Evolutionary conservation across 2,329 filamentous ascomycete species (phyloP).

Genomic region (Sarocladium brachiariae): DNA sequence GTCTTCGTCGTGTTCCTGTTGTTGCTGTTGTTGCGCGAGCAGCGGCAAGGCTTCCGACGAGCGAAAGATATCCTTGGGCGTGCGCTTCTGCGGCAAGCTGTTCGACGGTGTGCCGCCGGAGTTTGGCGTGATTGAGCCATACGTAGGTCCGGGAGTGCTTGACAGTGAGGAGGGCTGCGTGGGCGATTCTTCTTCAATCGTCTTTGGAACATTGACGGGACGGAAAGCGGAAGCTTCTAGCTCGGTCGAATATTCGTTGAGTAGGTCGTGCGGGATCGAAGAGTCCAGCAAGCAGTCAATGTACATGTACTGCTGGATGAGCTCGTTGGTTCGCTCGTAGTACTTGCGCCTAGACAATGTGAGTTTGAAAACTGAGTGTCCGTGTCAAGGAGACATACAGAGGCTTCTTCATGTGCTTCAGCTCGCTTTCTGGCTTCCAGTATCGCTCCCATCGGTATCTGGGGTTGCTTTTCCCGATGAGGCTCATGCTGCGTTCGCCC

Average conservation of each 20-base stretch:
- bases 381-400: slow-evolving; percentile 38
- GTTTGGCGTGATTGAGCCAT: slow-evolving; percentile 3
- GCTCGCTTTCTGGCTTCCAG: slow-evolving; percentile 72
- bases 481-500: slow-evolving; percentile 71
- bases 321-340: slow-evolving; percentile 81
- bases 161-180: slow-evolving; percentile 22
- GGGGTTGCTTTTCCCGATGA: slow-evolving; percentile 85
- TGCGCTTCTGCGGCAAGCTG: slow-evolving; percentile 60
- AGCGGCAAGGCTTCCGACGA: slow-evolving; percentile 63
- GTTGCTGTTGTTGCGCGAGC: slow-evolving; percentile 38
- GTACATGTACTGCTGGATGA: slow-evolving; percentile 88
- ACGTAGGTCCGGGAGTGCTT: slow-evolving; percentile 21
- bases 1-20: slow-evolving; percentile 39
- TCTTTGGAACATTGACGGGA: slow-evolving; percentile 57
- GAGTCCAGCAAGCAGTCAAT: slow-evolving; percentile 89
- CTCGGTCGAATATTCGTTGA: slow-evolving; percentile 75
- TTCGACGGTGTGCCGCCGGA: slow-evolving; percentile 14
- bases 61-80: slow-evolving; percentile 80
- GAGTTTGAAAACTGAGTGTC: not conserved
- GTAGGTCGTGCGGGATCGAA: slow-evolving; percentile 81
- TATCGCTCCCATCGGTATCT: slow-evolving; percentile 82
- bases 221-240: slow-evolving; percentile 48
- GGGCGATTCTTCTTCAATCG: slow-evolving; percentile 65
- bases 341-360: slow-evolving; percentile 56
- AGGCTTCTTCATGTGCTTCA: slow-evolving; percentile 64